Conservation (phyloP, 768 basidiomycete genomes). For the Rhodotorula taiwanensis region DNA sequence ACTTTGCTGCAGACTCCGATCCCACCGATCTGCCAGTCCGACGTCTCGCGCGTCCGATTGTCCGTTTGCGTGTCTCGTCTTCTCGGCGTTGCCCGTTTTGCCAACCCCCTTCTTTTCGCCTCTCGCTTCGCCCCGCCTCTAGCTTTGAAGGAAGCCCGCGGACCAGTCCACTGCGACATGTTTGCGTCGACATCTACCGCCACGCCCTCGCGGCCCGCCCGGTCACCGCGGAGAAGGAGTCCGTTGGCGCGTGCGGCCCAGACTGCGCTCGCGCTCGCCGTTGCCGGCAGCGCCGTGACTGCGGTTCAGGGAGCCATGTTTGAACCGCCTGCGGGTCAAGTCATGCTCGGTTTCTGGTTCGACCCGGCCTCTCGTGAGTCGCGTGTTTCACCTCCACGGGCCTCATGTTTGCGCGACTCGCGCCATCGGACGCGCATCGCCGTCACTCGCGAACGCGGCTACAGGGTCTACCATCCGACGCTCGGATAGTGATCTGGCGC, state of each 20-base stretch:
- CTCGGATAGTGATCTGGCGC: too few species aligned
- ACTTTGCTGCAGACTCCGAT: too few species aligned
- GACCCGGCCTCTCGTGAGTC: slow-evolving; percentile 34
- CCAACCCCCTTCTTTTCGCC: neutral
- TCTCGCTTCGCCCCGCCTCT: neutral
- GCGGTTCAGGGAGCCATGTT: neutral
- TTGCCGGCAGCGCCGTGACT: neutral
- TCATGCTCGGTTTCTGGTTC: slow-evolving; percentile 40
- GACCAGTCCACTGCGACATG: neutral
- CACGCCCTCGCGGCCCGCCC: neutral
- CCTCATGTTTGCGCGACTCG: too few species aligned
- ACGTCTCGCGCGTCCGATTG: neutral
- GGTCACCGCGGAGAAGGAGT: too few species aligned
- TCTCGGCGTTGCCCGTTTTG: neutral
- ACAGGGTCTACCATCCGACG: too few species aligned
- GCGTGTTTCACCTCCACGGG: too few species aligned
- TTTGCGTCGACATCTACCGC: neutral
- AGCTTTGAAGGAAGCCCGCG: too few species aligned
- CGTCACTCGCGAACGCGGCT: too few species aligned
- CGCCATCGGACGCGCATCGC: too few species aligned
- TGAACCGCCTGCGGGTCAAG: slow-evolving; percentile 37
- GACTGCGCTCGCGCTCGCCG: neutral
- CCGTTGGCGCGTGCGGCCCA: neutral
- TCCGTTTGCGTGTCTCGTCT: too few species aligned
- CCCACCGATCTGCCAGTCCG: too few species aligned